Conservation (phyloP, 208 protist species). For the Crithidia bombi region DNA sequence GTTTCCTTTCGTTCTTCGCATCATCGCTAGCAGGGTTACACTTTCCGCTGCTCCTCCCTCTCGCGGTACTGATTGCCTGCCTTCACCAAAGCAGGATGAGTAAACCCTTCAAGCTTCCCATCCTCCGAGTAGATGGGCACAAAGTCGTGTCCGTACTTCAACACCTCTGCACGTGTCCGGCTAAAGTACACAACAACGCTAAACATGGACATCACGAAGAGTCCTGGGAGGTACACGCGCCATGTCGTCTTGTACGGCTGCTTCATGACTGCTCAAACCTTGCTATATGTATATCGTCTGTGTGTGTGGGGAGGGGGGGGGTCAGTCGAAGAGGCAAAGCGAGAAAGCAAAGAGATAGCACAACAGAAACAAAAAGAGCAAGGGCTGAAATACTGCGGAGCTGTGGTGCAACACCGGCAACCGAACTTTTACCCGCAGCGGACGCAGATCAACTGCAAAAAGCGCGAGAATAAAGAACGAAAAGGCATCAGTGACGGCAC, state of each 20-base stretch:
- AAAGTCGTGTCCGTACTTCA: slow-evolving; percentile 89
- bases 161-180: slow-evolving; percentile 49
- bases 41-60: slow-evolving; percentile 42
- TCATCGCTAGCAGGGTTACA: background rate
- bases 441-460: too few species aligned
- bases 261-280: slow-evolving; percentile 41
- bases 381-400: too few species aligned
- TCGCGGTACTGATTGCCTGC: slow-evolving; percentile 79
- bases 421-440: too few species aligned
- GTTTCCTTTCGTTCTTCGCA: background rate
- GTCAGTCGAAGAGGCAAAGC: background rate
- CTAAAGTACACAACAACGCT: slow-evolving; percentile 74
- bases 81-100: slow-evolving; percentile 82
- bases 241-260: slow-evolving; percentile 79
- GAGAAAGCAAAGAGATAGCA: slow-evolving; percentile 18
- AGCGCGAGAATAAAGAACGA: too few species aligned
- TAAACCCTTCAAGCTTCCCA: slow-evolving; percentile 88
- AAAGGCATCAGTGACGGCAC: too few species aligned
- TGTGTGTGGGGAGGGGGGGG: background rate
- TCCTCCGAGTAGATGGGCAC: slow-evolving; percentile 89
- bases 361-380: too few species aligned
- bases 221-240: slow-evolving; percentile 79
- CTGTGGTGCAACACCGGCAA: too few species aligned
- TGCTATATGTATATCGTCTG: too few species aligned
- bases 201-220: slow-evolving; percentile 74